Evolutionary conservation across 441 rosid genomes (phyloP), one percentile per base, ranked within the genome.

Genomic region (Dalechampia spathulata): DNA sequence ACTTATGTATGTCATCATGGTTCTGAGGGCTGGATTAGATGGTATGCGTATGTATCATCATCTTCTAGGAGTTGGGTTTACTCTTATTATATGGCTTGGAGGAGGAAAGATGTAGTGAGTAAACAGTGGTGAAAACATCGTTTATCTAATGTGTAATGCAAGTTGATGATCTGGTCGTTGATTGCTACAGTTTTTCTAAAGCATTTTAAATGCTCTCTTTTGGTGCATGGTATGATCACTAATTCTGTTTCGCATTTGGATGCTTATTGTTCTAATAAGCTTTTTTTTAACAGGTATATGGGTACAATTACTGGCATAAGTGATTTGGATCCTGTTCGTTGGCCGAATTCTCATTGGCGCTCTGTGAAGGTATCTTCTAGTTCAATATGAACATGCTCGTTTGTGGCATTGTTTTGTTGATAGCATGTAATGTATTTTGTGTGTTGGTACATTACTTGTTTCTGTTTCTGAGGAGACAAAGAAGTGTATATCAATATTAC

Each of bases 271-370:
- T 39, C 49, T 52, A 20, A 43, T 25, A 32, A 49, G 22, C 30
- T 54, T 42, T 65, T 66, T n/a, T 53, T 72, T n/a, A 34, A 14
- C 60, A 88, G 98, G 70, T 91, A 87, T 65, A 91, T 91, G 98
- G 98, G 96, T 58, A 91, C 98, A 13, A 84, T 91, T 62, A 91
- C 95, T 26, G 90, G 90, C 63, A 81, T 85, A 41, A 75, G 88
- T 66, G 95, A 86, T 75, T 58, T 86, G 43, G 95, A 91, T 59
- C 78, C 90, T 67, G 79, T 64, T 55, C 79, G 85, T 43, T 91
- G 98, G 98, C 85, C 89, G 13, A 91, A 86, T 73, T 91, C 98
- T 19, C 83, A 91, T 72, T 91, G 96, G 96, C 81, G 98, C 42
- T 87, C 98, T 52, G 95, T 91, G 53, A 91, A 91, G 96, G 98